Base-by-base conservation (phyloP, 2,329 filamentous ascomycete species). In the Ophidiomyces ophidiicola region DNA sequence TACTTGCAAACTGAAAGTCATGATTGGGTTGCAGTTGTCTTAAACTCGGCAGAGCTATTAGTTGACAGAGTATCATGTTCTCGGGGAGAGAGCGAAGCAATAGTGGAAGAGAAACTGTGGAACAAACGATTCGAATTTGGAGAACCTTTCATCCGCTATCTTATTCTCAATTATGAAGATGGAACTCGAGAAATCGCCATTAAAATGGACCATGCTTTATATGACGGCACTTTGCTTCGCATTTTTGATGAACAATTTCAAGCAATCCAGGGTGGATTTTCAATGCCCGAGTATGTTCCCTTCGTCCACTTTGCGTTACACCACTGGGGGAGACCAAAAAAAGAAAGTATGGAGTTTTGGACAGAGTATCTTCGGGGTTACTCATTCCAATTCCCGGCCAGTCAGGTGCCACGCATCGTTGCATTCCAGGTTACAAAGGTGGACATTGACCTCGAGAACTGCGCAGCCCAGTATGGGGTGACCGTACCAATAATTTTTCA, bases 181-280 rank as follows among this genome's bases (percentile, higher is more conserved):
- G 48, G 52, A 17, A 44, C 42, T 17, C n/a, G 35, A 28, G 1
- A 36, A 43, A 4, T 42, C 30, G 6, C 32, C 48, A 32, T 47
- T 54, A 15, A 47, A 68, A 75, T 76, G 49, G 85, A 94, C 50
- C 86, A 94, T 59, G 82, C 84, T 2, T 64, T 94, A 0, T 93
- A 94, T 49, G 86, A 94, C 58, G 86, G 59, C 1, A 61, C 59
- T 2, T 45, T 62, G 1, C 49, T 62, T 19, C 57, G 57, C 20
- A 53, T 61, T 19, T 60, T 61, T 26, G 59, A 55, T 41, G 51
- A 54, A 11, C 54, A 61, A 6, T 59, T 58, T 36, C 44, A 42
- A 3, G 49, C 56, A 10, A 44, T 57, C 15, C 43, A 42, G 35
- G 30, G 46, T 14, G 44, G 44, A 15, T 15, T 45, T 11, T 31